Base-by-base conservation (phyloP, 192 early-diverging fungal species). In the Umbelopsis sp. region DNA sequence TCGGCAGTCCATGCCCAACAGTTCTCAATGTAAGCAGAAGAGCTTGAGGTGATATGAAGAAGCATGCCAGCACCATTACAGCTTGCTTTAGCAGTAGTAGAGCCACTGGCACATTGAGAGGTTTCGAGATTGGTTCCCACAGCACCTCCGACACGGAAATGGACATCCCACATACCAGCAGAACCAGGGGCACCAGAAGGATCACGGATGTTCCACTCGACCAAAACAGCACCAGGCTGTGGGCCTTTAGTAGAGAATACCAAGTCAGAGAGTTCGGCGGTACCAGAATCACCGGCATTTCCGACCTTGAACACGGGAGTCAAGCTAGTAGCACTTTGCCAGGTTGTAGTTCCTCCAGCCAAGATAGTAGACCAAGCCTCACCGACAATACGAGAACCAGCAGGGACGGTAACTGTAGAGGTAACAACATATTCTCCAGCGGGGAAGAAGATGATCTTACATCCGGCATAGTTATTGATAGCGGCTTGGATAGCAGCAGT, bases 1-100 rank as follows among this genome's bases (percentile, higher is more conserved):
- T 82, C 81, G 4, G 81, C 81, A 15, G 73, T 74, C 81, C 81
- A 82, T 4, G 49, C 61, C 81, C 81, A 82, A 3, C 68, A 53
- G 65, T 82, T 82, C 46, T 82, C 81, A 3, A 82, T 21, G 52
- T 82, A 82, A 27, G 71, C 80, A 50, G 79, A 77, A 20, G 75
- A 53, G 13, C 46, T 30, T 4, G 50, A 51, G 20, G 81, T 82
- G 27, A 82, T n/a, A 44, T 74, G 81, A 23, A 82, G 22, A 23
- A 74, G 53, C 48, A 35, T 27, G 16, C 11, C 67, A 1, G 71
- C 75, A 23, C 74, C 81, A 13, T 46, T 49, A 64, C 80, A 82
- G 6, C n/a, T 61, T 1, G 53, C 5, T 18, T 12, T 67, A n/a
- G 61, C 66, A 20, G 66, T 74, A 4, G 64, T 61, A 0, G 50